Conservation (phyloP, 139 green algal genomes). For the Chlorella sp. region DNA sequence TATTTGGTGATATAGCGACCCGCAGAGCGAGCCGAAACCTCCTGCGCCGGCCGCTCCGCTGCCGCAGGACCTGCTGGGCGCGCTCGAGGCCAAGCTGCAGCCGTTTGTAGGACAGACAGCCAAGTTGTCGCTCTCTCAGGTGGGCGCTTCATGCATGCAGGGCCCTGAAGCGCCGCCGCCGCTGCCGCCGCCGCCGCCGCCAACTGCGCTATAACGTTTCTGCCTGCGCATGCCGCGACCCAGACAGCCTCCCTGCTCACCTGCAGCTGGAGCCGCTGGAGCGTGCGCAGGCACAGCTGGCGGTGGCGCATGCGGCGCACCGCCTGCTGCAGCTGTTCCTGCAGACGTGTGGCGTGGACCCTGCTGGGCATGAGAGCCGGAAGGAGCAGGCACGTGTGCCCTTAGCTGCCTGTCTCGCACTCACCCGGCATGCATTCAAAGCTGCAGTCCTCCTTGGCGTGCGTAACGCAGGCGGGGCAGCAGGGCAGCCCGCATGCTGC, state of each 20-base stretch:
- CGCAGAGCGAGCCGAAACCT: not conserved
- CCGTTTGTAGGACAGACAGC: not conserved
- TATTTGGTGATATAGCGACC: no score
- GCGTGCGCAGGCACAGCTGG: conserved; percentile 29
- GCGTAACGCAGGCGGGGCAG: not conserved
- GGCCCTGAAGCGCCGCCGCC: not conserved
- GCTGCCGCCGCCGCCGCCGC: not conserved
- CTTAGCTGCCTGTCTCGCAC: not conserved
- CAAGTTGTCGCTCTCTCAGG: not conserved
- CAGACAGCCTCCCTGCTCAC: no score
- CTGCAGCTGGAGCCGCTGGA: conserved; percentile 24
- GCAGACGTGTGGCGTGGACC: conserved; percentile 24
- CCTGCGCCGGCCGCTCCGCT: no score
- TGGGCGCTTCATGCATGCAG: not conserved
- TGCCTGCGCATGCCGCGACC: not conserved
- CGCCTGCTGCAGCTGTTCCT: conserved; percentile 36
- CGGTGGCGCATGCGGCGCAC: conserved; percentile 31
- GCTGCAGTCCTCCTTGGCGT: no score
- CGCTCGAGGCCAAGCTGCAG: conserved; percentile 22
- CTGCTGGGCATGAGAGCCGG: conserved; percentile 6
- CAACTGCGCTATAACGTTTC: not conserved
- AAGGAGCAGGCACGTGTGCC: conserved; percentile 26
- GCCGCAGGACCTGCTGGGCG: conserved; percentile 25
- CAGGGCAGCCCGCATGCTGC: not conserved
- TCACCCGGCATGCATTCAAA: no score